Conservation (phyloP, 306 rosid genomes). For the Fragaria iinumae region DNA sequence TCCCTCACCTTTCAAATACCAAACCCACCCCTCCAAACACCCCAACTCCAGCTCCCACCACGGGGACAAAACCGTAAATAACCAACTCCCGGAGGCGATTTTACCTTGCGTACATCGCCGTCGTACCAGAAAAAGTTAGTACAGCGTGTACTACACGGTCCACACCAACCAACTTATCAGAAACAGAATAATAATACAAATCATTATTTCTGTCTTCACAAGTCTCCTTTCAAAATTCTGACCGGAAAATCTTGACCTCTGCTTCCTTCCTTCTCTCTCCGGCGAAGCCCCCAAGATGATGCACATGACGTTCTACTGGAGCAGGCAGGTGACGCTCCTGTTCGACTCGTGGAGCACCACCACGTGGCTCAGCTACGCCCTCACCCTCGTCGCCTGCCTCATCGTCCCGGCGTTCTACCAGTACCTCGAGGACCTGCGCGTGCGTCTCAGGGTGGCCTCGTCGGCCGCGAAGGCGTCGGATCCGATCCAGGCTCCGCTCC, state of each 20-base stretch:
- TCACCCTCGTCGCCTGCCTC: slow-evolving; percentile 64
- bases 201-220: background rate
- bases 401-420: slow-evolving; percentile 69
- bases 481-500: slow-evolving; percentile 58
- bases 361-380: slow-evolving; percentile 57
- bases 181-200: background rate
- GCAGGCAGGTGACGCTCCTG: slow-evolving; percentile 64
- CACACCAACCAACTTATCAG: background rate
- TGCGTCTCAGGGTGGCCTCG: slow-evolving; percentile 48
- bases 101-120: background rate
- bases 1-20: background rate
- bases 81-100: background rate
- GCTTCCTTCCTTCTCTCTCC: background rate
- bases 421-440: slow-evolving; percentile 65
- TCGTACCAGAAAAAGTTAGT: background rate
- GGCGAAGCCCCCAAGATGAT: slow-evolving; percentile 54
- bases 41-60: background rate
- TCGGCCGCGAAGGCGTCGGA: slow-evolving; percentile 30
- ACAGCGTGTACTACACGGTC: slow-evolving; percentile 7
- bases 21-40: background rate
- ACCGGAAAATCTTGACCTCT: background rate
- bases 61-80: slow-evolving; percentile 18
- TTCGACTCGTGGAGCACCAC: slow-evolving; percentile 71
- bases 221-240: background rate
- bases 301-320: slow-evolving; percentile 99